Evolutionary conservation across 768 basidiomycete species (phyloP).

Genomic region (Serendipita sp.): DNA sequence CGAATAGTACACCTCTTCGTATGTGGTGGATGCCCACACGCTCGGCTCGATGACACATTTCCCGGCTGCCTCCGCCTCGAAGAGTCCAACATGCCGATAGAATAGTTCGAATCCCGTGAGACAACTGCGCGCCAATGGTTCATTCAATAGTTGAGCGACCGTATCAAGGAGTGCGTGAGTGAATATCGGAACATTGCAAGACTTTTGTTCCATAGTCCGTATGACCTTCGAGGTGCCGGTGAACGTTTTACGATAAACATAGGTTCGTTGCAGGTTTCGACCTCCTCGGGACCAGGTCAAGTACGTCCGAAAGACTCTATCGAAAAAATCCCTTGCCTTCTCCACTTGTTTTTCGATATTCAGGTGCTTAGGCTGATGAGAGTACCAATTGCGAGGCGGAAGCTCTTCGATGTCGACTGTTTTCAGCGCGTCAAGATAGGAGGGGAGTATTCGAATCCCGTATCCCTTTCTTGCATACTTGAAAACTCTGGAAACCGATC

Average conservation of each 20-base stretch:
- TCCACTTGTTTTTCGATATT: neutral
- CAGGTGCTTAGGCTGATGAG: neutral
- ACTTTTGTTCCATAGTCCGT: neutral
- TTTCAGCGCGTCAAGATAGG: slow-evolving; percentile 8
- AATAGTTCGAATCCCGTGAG: slow-evolving; percentile 10
- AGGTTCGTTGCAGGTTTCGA: neutral
- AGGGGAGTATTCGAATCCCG: slow-evolving; percentile 11
- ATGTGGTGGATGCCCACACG: neutral
- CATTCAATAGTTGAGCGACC: neutral
- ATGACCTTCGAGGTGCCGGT: neutral
- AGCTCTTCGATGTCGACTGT: neutral
- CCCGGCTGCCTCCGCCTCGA: slow-evolving; percentile 8
- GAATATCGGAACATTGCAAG: neutral
- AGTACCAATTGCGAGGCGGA: neutral
- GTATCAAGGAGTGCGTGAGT: slow-evolving; percentile 9
- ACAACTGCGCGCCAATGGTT: slow-evolving; percentile 9
- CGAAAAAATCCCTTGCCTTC: slow-evolving; percentile 4
- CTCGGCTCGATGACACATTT: neutral
- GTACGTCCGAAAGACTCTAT: neutral
- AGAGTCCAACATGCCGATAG: slow-evolving; percentile 12
- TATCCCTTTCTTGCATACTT: slow-evolving; percentile 12
- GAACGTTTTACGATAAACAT: neutral
- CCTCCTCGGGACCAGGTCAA: neutral
- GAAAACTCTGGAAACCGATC: slow-evolving; percentile 8
- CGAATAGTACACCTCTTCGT: neutral